These are phyloP conservation scores for Pichia californica DNA, from an alignment of 805 yeast species.

Conservation along the genomic window DNA sequence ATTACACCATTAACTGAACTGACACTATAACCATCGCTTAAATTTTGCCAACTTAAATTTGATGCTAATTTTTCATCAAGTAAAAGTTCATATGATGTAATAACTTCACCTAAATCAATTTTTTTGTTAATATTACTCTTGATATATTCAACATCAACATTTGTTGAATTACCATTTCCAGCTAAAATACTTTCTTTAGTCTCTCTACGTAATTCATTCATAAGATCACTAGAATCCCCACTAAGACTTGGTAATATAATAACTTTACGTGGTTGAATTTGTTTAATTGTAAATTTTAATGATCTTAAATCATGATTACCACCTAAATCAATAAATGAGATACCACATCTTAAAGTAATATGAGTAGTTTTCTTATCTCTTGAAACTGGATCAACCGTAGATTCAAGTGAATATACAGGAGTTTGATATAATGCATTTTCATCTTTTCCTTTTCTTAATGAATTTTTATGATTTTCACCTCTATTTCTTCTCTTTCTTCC, in stretches of 20 bases:
- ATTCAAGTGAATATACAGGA: conserved; percentile 20
- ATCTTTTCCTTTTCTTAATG: too few relatives aligned
- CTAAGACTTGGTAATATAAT: conserved; percentile 35
- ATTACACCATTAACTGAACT: conserved; percentile 77
- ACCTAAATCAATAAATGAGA: conserved; percentile 72
- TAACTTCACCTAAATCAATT: conserved; percentile 47
- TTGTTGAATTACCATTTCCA: conserved; percentile 15
- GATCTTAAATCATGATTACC: conserved; percentile 86
- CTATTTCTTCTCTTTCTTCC: conserved; percentile 14
- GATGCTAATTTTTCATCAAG: conserved; percentile 58
- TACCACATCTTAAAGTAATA: conserved; percentile 56
- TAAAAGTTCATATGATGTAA: conserved; percentile 51
- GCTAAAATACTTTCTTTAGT: conserved; percentile 12
- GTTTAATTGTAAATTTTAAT: conserved; percentile 65
- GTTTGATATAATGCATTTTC: conserved; percentile 8
- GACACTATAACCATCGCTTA: conserved; percentile 73
- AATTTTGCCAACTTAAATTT: conserved; percentile 74
- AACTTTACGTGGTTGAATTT: conserved; percentile 70
- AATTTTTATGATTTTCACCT: background rate
- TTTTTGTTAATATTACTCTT: conserved; percentile 33
- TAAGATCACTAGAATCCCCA: conserved; percentile 19
- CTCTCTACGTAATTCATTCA: conserved; percentile 18
- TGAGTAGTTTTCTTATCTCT: conserved; percentile 9
- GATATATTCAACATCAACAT: conserved; percentile 23
- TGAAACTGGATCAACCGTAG: conserved; percentile 20